phyloP scores from a whole-genome alignment of 1,139 yeast species.

The Pichia sp. region DNA sequence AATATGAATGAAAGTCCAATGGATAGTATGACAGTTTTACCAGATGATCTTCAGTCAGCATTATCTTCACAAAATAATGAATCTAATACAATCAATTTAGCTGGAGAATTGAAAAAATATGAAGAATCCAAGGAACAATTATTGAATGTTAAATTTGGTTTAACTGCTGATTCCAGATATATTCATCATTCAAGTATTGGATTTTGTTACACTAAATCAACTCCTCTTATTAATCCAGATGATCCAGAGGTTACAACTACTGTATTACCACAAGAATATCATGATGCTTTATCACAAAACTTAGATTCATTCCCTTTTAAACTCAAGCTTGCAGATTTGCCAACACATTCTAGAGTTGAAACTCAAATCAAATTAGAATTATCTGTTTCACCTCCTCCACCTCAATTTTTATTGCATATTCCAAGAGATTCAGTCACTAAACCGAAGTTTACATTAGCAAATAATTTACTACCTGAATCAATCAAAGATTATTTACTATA shows the following conservation, averaged over 20 bases:
- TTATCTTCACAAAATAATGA: no score
- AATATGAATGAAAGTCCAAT: not conserved
- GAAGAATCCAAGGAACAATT: conserved; percentile 48
- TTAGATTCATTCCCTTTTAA: conserved; percentile 47
- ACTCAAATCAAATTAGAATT: conserved; percentile 82
- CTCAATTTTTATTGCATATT: conserved; percentile 62
- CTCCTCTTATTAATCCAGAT: conserved; percentile 7
- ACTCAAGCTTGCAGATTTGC: conserved; percentile 56
- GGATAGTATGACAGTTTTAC: not conserved
- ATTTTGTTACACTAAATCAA: conserved; percentile 11
- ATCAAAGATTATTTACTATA: conserved; percentile 49
- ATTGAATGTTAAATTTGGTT: conserved; percentile 53
- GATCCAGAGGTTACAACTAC: conserved; percentile 24
- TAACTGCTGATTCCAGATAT: conserved; percentile 13
- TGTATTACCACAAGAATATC: conserved; percentile 29
- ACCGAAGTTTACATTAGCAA: conserved; percentile 65
- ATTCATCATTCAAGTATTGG: conserved; percentile 14
- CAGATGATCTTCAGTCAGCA: not conserved
- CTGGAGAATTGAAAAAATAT: conserved; percentile 33
- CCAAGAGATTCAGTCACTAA: conserved; percentile 86
- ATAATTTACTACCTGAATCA: conserved; percentile 40
- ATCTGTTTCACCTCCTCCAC: conserved; percentile 65
- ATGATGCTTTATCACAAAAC: conserved; percentile 27
- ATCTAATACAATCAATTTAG: conserved; percentile 1
- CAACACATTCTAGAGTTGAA: conserved; percentile 82